phyloP scores from a whole-genome alignment of 108 stramenopile species.

The Ochromonas danica region DNA sequence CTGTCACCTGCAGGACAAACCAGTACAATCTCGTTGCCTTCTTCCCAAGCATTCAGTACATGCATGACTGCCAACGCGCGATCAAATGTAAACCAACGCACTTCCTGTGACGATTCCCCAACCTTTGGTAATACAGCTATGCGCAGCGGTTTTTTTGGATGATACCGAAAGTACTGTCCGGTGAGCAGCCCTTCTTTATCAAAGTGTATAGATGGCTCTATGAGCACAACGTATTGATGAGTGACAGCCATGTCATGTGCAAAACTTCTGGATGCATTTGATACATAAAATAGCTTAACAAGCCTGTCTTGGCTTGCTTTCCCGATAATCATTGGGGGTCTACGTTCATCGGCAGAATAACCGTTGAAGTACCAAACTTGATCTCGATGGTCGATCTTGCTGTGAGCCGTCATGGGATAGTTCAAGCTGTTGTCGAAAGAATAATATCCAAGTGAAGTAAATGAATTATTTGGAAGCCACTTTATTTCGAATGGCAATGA shows the following conservation, averaged over 20 bases:
- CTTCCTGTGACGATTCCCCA: neutral
- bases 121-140: neutral
- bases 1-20: no score
- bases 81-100: neutral
- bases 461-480: conserved; percentile 32
- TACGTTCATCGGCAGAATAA: neutral
- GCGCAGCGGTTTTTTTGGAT: neutral
- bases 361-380: conserved; percentile 11
- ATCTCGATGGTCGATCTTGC: conserved; percentile 18
- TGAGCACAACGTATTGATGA: neutral
- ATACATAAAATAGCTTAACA: conserved; percentile 17
- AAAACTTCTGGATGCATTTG: neutral
- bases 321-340: conserved; percentile 4
- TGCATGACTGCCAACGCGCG: neutral
- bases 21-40: neutral
- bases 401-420: conserved; percentile 19
- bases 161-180: neutral
- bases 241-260: conserved; percentile 5
- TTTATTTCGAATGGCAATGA: conserved; percentile 33
- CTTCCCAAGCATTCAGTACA: conserved; percentile 27
- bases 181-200: neutral
- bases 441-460: conserved; percentile 31
- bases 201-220: neutral
- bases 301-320: conserved; percentile 19
- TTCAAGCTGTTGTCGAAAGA: conserved; percentile 7